Percentiles rank a stretch among this genome's conserved stretches.
Conservation (phyloP, 176 grass and related monocot genomes). For the Paspalum notatum region DNA sequence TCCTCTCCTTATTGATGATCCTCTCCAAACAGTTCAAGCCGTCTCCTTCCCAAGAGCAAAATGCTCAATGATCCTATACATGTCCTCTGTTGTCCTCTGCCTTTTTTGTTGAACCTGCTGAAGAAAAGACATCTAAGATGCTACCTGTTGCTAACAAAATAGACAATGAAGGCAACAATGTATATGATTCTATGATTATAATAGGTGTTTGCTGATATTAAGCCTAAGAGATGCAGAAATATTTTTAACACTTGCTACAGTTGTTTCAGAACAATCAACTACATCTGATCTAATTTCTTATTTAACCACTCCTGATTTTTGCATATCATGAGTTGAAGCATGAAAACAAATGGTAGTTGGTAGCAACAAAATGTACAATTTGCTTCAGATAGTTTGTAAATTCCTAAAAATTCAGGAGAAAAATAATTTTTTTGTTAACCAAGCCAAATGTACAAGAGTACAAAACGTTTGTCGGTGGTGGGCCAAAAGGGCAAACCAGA, state of each 20-base stretch:
- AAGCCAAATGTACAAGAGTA: conserved; percentile 5
- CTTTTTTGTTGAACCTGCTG: conserved; percentile 87
- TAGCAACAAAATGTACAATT: conserved; percentile 9
- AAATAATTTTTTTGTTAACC: not conserved
- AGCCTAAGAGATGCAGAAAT: not conserved
- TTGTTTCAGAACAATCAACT: conserved; percentile 1
- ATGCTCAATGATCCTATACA: conserved; percentile 99
- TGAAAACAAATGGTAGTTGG: not conserved
- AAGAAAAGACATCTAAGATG: not conserved
- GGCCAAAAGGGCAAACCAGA: not conserved
- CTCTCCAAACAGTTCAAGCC: conserved; percentile 93
- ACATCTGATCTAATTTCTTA: conserved; percentile 11
- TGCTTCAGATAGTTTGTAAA: not conserved
- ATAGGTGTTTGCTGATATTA: conserved; percentile 4
- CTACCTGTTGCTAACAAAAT: conserved; percentile 7
- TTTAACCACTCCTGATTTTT: not conserved
- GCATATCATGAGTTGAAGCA: not conserved
- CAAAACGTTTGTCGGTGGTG: not conserved
- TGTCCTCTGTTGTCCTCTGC: conserved; percentile 95
- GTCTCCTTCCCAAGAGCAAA: conserved; percentile 89
- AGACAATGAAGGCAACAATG: not conserved
- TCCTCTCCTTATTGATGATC: too few relatives aligned
- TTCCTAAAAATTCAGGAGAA: not conserved
- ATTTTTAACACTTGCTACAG: not conserved
- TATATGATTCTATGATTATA: not conserved